These are phyloP conservation scores for Metarhizium robertsii DNA, from an alignment of 2,329 filamentous ascomycete genomes.

Conservation along the genomic window DNA sequence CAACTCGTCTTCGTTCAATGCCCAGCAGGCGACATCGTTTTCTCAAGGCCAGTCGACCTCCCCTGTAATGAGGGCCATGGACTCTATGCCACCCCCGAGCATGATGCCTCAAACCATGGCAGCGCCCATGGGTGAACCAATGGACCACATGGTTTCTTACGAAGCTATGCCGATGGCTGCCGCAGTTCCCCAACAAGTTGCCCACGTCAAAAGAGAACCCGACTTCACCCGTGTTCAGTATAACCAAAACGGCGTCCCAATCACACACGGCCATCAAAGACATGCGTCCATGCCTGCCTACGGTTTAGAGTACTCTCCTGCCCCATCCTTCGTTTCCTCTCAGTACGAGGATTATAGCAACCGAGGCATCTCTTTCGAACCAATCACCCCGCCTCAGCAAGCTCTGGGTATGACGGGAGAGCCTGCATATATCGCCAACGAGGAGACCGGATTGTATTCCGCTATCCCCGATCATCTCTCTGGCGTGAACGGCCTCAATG, in stretches of 20 bases:
- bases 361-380: constrained; percentile 91
- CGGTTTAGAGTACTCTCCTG: constrained; percentile 89
- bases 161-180: constrained; percentile 62
- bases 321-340: constrained; percentile 96
- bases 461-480: constrained; percentile 80
- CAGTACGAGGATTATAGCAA: constrained; percentile 98
- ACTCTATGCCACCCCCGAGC: constrained; percentile 86
- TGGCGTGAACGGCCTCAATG: constrained; percentile 66
- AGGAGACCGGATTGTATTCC: constrained; percentile 92
- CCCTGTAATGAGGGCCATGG: constrained; percentile 80
- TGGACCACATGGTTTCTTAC: constrained; percentile 68
- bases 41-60: constrained; percentile 74
- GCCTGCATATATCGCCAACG: constrained; percentile 94
- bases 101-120: constrained; percentile 55
- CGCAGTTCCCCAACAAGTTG: constrained; percentile 53
- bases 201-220: constrained; percentile 78
- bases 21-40: constrained; percentile 56
- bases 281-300: constrained; percentile 99
- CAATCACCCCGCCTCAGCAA: constrained; percentile 91
- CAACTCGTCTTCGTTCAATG: constrained; percentile 93
- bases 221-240: constrained; percentile 78
- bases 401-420: constrained; percentile 71
- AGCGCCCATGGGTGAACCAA: constrained; percentile 50
- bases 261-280: constrained; percentile 76
- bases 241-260: constrained; percentile 82